Conservation (phyloP, 2,329 filamentous ascomycete genomes). For the Xylariomycetidae sp. region DNA sequence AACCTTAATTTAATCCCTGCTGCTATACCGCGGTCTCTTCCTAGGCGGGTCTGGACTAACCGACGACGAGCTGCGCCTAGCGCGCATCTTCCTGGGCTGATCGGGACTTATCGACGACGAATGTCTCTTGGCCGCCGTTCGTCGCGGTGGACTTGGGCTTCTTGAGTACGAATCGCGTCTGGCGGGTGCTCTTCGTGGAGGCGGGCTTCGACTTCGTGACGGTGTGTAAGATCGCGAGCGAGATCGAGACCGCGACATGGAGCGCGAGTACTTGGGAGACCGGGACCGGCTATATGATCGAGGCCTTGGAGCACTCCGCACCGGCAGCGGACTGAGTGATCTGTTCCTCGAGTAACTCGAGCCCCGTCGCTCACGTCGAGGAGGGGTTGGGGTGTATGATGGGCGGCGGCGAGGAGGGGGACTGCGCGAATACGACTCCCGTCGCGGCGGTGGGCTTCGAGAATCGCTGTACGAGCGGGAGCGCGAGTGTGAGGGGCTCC, state of each 20-base stretch:
- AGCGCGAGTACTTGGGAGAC: conserved; percentile 15
- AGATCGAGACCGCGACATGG: conserved; percentile 5
- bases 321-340: conserved; percentile 9
- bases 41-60: no score
- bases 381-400: conserved; percentile 8
- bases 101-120: no score
- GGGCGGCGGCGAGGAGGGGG: no score
- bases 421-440: conserved; percentile 4
- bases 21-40: conserved; percentile 18
- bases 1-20: conserved; percentile 5
- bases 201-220: conserved; percentile 19
- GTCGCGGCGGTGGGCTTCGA: conserved; percentile 9
- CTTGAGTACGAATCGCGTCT: conserved; percentile 8
- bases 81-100: no score
- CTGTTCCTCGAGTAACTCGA: conserved; percentile 8
- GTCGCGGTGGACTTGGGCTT: not conserved
- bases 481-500: conserved; percentile 6
- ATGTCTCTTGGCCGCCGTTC: conserved; percentile 11
- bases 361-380: conserved; percentile 6
- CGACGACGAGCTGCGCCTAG: no score
- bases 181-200: conserved; percentile 13
- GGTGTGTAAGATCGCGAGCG: conserved; percentile 16
- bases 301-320: conserved; percentile 9
- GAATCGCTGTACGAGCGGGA: conserved; percentile 10
- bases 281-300: conserved; percentile 18